phyloP scores from a whole-genome alignment of 768 basidiomycete species.

The Crucibulum laeve region DNA sequence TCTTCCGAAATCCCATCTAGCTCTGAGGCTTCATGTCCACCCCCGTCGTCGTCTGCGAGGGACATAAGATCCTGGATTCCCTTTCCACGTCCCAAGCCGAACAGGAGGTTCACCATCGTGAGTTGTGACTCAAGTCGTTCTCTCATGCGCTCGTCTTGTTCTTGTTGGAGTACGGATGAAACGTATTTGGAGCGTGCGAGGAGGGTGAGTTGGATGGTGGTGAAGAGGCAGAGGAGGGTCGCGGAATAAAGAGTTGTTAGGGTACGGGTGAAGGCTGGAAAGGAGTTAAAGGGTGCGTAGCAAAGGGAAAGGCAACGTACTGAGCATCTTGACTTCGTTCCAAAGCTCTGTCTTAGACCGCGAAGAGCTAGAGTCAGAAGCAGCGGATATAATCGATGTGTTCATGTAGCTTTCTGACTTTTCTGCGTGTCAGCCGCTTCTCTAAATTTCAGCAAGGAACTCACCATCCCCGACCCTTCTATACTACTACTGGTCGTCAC shows the following conservation, averaged over 20 bases:
- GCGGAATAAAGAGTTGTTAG: slow-evolving; percentile 84
- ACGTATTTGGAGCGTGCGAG: slow-evolving; percentile 83
- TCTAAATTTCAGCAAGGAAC: not conserved
- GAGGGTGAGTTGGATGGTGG: slow-evolving; percentile 79
- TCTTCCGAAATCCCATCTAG: slow-evolving; percentile 43
- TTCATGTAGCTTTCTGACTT: slow-evolving; percentile 31
- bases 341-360: slow-evolving; percentile 81
- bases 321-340: slow-evolving; percentile 89
- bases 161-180: slow-evolving; percentile 55
- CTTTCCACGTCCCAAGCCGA: slow-evolving; percentile 15
- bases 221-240: slow-evolving; percentile 82
- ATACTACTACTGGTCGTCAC: slow-evolving; percentile 12
- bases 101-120: slow-evolving; percentile 31
- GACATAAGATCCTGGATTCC: slow-evolving; percentile 20
- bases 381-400: slow-evolving; percentile 13
- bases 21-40: slow-evolving; percentile 4
- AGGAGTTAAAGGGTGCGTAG: not conserved
- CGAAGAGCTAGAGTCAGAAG: slow-evolving; percentile 26
- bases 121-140: slow-evolving; percentile 39
- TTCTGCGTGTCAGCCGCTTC: not conserved
- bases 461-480: slow-evolving; percentile 11
- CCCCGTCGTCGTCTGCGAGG: slow-evolving; percentile 4
- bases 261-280: slow-evolving; percentile 78
- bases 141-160: slow-evolving; percentile 52
- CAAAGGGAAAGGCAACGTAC: slow-evolving; percentile 33